phyloP scores from a whole-genome alignment of 176 grass and related monocot species.

The Avena atlantica region DNA sequence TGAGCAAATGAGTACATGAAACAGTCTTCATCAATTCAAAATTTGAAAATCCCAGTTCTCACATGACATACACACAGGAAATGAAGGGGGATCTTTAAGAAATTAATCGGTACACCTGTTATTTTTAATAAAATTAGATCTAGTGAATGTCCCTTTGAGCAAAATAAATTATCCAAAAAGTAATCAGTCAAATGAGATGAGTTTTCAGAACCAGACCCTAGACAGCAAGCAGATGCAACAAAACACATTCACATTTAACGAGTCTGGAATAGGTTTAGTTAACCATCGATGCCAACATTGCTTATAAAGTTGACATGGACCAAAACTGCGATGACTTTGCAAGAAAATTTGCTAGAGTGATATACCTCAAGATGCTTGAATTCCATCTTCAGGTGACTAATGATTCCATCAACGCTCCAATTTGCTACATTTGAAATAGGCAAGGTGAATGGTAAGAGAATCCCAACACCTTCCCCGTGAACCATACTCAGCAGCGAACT shows the following conservation, averaged over 20 bases:
- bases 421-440: not conserved
- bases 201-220: too few species aligned
- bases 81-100: not conserved
- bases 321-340: not conserved
- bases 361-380: slow-evolving; percentile 37
- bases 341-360: not conserved
- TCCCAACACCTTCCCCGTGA: slow-evolving; percentile 40
- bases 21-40: not conserved
- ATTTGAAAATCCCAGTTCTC: not conserved
- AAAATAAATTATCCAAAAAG: too few species aligned
- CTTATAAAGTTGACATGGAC: too few species aligned
- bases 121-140: not conserved
- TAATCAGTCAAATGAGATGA: too few species aligned
- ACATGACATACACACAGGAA: not conserved
- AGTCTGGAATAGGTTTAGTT: too few species aligned
- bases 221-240: too few species aligned
- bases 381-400: not conserved
- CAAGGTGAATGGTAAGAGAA: slow-evolving; percentile 45
- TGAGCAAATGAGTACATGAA: not conserved
- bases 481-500: slow-evolving; percentile 47
- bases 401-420: not conserved
- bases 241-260: too few species aligned
- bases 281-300: too few species aligned
- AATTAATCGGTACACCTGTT: not conserved
- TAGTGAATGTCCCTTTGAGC: too few species aligned